Percentiles rank a stretch among this genome's conserved stretches.
Conservation (phyloP, 164 flowering plant genomes). For the Aristolochia fimbriata region DNA sequence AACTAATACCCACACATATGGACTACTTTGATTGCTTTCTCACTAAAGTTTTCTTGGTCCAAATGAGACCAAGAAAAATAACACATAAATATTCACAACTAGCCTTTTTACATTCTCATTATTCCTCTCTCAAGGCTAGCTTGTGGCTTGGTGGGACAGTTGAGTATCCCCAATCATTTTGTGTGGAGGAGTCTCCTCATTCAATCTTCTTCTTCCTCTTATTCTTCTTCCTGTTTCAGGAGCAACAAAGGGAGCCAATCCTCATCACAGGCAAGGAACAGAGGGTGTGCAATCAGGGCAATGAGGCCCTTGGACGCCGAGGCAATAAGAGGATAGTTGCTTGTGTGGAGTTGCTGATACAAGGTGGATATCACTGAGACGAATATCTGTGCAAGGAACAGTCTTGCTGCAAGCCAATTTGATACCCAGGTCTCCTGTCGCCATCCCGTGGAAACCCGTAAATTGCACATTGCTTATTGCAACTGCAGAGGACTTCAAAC, state of each 20-base stretch:
- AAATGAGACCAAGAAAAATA: no score
- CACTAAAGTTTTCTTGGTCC: no score
- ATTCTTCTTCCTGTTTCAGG: no score
- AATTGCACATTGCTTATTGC: conserved; percentile 19
- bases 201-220: no score
- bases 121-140: no score
- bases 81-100: no score
- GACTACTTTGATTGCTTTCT: no score
- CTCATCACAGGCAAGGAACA: background rate
- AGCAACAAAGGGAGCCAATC: background rate
- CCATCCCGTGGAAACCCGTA: conserved; percentile 16
- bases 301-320: conserved; percentile 7
- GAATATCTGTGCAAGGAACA: conserved; percentile 21
- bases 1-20: no score
- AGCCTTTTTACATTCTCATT: no score
- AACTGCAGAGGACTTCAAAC: conserved; percentile 19
- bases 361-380: conserved; percentile 7
- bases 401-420: conserved; percentile 22
- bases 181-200: background rate
- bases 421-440: conserved; percentile 10
- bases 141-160: no score
- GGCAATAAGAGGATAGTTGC: conserved; percentile 5
- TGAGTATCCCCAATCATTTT: background rate
- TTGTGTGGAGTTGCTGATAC: background rate
- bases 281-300: background rate